A percentile compares a stretch with the other conserved stretches of the same genome.
These are phyloP conservation scores for Trichophyton verrucosum DNA, from an alignment of 2,329 filamentous ascomycete genomes.

Conservation along the genomic window DNA sequence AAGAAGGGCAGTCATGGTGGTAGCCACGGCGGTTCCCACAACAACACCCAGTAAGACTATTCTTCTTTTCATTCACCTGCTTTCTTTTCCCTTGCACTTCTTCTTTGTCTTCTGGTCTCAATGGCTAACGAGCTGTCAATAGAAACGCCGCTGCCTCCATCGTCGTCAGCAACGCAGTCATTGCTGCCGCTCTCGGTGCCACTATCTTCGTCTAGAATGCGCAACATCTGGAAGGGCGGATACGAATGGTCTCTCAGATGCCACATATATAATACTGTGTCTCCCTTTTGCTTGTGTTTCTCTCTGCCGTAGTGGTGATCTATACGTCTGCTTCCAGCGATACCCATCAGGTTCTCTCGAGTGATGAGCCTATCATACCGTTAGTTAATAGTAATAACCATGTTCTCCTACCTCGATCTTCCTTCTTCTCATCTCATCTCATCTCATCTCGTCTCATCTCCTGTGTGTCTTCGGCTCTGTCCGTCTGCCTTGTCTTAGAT, in stretches of 20 bases:
- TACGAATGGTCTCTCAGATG: too few species aligned
- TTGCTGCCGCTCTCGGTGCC: neutral
- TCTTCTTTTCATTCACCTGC: too few species aligned
- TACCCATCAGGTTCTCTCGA: neutral
- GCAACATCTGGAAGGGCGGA: neutral
- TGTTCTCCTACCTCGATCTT: too few species aligned
- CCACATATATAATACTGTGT: too few species aligned
- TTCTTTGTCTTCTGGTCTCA: neutral
- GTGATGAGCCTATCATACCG: neutral
- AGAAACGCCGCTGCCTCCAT: neutral
- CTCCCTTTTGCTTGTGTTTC: too few species aligned
- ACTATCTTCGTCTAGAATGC: neutral
- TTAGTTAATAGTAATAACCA: neutral
- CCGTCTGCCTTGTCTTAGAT: neutral
- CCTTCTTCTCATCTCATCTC: too few species aligned
- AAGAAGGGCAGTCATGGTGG: neutral
- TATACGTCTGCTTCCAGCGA: too few species aligned
- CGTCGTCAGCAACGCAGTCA: constrained; percentile 1
- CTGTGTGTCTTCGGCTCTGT: neutral
- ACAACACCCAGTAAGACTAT: neutral
- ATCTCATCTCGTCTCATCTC: neutral
- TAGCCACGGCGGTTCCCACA: neutral
- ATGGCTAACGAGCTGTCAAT: neutral
- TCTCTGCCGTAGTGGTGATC: too few species aligned
- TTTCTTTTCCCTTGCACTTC: neutral